Conservation (phyloP, 371 early-diverging fungal genomes). For the Rhizopus arrhizus region DNA sequence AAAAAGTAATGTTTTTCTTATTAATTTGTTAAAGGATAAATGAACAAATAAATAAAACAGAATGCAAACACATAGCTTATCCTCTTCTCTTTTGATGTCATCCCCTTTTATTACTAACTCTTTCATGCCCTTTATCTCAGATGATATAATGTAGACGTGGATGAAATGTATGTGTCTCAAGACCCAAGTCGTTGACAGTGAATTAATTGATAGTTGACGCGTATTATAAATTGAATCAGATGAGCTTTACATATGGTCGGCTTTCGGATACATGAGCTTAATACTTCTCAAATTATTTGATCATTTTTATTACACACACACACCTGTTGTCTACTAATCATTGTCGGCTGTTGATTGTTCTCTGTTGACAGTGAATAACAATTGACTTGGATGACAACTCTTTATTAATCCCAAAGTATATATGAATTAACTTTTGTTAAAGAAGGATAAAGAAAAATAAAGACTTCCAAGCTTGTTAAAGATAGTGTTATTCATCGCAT, state of each 20-base stretch:
- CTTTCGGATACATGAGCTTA: neutral
- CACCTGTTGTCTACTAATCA: neutral
- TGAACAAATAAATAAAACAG: constrained; percentile 7
- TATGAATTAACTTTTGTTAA: neutral
- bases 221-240: neutral
- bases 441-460: neutral
- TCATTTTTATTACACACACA: neutral
- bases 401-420: neutral
- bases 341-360: neutral
- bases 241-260: neutral
- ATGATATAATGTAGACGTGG: constrained; percentile 13
- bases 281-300: neutral
- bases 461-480: neutral
- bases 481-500: neutral
- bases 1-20: constrained; percentile 3
- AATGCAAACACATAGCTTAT: too few relatives aligned
- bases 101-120: constrained; percentile 1
- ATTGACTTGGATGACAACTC: too few relatives aligned
- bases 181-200: neutral
- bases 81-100: too few relatives aligned
- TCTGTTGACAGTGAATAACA: too few relatives aligned
- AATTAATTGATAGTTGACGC: neutral
- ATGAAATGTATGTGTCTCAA: neutral
- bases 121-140: constrained; percentile 1
- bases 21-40: constrained; percentile 19